A percentile compares a stretch with the other conserved stretches of the same genome.
Evolutionary conservation across 1,139 yeast species (phyloP).

Genomic region (Candida sp.): DNA sequence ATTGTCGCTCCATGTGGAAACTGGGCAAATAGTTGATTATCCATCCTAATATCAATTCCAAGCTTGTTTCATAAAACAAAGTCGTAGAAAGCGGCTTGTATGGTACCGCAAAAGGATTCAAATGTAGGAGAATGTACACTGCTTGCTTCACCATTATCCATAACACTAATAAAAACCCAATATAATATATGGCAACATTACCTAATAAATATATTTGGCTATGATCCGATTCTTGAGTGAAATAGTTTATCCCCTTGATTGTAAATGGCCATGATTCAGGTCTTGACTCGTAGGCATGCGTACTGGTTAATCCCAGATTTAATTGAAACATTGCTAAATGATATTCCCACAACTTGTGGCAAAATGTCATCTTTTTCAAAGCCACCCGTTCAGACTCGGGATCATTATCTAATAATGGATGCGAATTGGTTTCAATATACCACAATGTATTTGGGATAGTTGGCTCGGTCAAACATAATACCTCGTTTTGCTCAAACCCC

Average conservation of each 20-base stretch:
- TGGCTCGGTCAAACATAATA: conserved; percentile 68
- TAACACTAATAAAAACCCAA: conserved; percentile 19
- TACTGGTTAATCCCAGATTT: conserved; percentile 21
- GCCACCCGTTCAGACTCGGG: conserved; percentile 22
- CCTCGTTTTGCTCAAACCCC: conserved; percentile 74
- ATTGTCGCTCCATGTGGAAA: conserved; percentile 27
- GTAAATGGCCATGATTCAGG: conserved; percentile 41
- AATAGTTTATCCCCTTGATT: conserved; percentile 30
- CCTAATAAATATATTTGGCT: conserved; percentile 36
- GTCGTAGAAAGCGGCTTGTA: conserved; percentile 11
- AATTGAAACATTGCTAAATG: conserved; percentile 32
- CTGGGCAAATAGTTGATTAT: conserved; percentile 33
- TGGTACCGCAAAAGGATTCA: conserved; percentile 31
- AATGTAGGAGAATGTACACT: conserved; percentile 16
- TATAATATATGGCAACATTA: conserved; percentile 29
- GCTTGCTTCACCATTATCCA: conserved; percentile 17
- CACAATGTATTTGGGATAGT: conserved; percentile 57
- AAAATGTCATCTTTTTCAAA: conserved; percentile 20
- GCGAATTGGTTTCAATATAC: conserved; percentile 61
- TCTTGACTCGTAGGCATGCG: conserved; percentile 26
- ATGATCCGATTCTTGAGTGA: conserved; percentile 19
- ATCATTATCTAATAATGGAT: conserved; percentile 40
- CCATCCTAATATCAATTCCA: conserved; percentile 33
- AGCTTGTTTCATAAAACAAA: conserved; percentile 18
- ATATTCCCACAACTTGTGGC: conserved; percentile 28